Percentiles rank a stretch among this genome's conserved stretches.
Conservation (phyloP, 2,329 filamentous ascomycete species). For the Aspergillus phoenicis region DNA sequence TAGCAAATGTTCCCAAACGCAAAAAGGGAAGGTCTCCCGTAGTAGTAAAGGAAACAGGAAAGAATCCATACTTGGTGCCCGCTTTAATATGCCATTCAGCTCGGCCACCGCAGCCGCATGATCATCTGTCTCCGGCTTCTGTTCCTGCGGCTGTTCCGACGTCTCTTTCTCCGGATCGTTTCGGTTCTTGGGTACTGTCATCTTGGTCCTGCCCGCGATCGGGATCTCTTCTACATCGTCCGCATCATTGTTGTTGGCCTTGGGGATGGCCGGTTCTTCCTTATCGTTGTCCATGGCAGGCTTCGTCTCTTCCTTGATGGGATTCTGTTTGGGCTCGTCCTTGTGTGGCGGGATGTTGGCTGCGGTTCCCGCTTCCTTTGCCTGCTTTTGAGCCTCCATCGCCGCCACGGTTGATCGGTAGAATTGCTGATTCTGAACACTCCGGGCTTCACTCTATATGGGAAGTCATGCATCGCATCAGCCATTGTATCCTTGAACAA, state of each 20-base stretch:
- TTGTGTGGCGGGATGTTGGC: constrained; percentile 66
- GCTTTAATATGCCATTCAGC: constrained; percentile 78
- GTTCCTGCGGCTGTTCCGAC: constrained; percentile 48
- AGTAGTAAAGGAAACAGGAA: not conserved
- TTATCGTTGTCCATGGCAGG: constrained; percentile 11
- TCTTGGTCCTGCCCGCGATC: constrained; percentile 58
- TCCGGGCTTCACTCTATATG: constrained; percentile 42
- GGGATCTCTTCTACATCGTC: constrained; percentile 47
- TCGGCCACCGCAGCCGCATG: constrained; percentile 62
- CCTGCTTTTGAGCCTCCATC: constrained; percentile 52
- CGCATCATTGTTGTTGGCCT: constrained; percentile 26
- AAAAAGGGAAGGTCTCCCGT: not conserved
- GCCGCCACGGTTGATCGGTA: constrained; percentile 59
- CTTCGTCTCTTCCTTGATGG: constrained; percentile 60
- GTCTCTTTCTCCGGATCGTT: constrained; percentile 43
- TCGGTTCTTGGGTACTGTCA: constrained; percentile 45
- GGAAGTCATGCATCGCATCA: constrained; percentile 12
- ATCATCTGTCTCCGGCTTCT: constrained; percentile 57
- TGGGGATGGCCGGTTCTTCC: constrained; percentile 3
- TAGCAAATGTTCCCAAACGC: constrained; percentile 2
- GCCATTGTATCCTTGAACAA: not conserved
- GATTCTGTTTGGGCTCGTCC: constrained; percentile 69
- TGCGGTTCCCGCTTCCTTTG: constrained; percentile 52
- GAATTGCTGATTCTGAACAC: constrained; percentile 51
- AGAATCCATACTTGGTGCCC: constrained; percentile 69